phyloP scores from a whole-genome alignment of 768 basidiomycete genomes.

The Amanita exitialis region DNA sequence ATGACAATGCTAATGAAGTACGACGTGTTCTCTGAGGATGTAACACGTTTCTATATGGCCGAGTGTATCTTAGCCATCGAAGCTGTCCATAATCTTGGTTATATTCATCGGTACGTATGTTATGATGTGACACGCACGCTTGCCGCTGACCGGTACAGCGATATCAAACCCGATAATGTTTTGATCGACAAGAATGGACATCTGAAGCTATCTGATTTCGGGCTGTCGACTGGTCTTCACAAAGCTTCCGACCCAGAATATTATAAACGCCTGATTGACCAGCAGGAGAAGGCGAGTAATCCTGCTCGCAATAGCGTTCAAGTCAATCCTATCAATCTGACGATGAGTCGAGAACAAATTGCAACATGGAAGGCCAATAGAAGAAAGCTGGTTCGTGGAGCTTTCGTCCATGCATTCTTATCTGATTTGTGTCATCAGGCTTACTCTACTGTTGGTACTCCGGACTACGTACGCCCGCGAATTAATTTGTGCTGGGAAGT shows the following conservation, averaged over 20 bases:
- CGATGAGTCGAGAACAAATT: constrained; percentile 94
- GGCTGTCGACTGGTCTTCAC: constrained; percentile 94
- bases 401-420: background rate
- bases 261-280: constrained; percentile 70
- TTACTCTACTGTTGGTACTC: constrained; percentile 79
- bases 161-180: constrained; percentile 99
- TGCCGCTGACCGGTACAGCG: constrained; percentile 37
- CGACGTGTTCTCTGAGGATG: constrained; percentile 97
- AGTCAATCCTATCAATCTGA: constrained; percentile 95
- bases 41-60: constrained; percentile 98
- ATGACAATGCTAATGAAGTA: constrained; percentile 99
- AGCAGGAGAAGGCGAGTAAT: constrained; percentile 57
- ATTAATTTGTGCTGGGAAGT: background rate
- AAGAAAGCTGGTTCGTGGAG: constrained; percentile 67
- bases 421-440: constrained; percentile 39
- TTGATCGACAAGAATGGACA: constrained; percentile 96
- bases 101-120: constrained; percentile 82
- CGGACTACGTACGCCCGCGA: constrained; percentile 40
- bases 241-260: constrained; percentile 91
- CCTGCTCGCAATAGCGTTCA: constrained; percentile 88
- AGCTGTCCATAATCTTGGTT: constrained; percentile 96
- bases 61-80: constrained; percentile 98
- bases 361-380: constrained; percentile 99
- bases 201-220: constrained; percentile 96
- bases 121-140: background rate